These are phyloP conservation scores for Backusella sp. DNA, from an alignment of 192 early-diverging fungal genomes.

Conservation along the genomic window DNA sequence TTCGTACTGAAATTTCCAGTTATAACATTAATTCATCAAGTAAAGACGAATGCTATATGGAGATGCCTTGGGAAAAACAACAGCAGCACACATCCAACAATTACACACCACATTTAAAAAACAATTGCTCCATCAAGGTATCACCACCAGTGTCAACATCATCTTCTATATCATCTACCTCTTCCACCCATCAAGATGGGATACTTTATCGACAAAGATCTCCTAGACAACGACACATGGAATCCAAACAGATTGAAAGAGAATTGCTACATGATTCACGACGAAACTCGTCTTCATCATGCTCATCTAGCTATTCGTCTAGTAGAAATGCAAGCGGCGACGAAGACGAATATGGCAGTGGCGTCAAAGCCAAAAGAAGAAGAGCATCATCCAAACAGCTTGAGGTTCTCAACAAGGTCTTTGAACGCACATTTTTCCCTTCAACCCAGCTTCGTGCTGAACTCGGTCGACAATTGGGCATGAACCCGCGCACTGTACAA, in stretches of 20 bases:
- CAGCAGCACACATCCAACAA: neutral
- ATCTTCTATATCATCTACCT: neutral
- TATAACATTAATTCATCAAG: neutral
- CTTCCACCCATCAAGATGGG: neutral
- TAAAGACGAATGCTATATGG: neutral
- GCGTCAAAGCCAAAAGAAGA: slow-evolving; percentile 70
- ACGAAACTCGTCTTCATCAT: neutral
- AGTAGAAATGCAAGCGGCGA: neutral
- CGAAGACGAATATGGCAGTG: slow-evolving; percentile 9
- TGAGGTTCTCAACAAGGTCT: slow-evolving; percentile 70
- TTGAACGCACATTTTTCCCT: slow-evolving; percentile 79
- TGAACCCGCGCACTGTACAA: slow-evolving; percentile 91
- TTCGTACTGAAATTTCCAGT: neutral
- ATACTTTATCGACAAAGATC: neutral
- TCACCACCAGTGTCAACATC: neutral
- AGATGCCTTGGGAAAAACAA: neutral
- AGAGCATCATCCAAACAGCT: slow-evolving; percentile 76
- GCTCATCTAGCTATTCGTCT: neutral
- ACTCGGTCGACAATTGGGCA: slow-evolving; percentile 75
- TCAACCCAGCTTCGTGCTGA: slow-evolving; percentile 75
- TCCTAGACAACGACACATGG: neutral
- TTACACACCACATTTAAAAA: neutral
- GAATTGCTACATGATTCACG: neutral
- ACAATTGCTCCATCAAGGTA: neutral
- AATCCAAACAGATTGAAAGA: neutral